A percentile compares a stretch with the other conserved stretches of the same genome.
These are phyloP conservation scores for Candida ficus DNA, from an alignment of 805 yeast genomes.

Conservation along the genomic window DNA sequence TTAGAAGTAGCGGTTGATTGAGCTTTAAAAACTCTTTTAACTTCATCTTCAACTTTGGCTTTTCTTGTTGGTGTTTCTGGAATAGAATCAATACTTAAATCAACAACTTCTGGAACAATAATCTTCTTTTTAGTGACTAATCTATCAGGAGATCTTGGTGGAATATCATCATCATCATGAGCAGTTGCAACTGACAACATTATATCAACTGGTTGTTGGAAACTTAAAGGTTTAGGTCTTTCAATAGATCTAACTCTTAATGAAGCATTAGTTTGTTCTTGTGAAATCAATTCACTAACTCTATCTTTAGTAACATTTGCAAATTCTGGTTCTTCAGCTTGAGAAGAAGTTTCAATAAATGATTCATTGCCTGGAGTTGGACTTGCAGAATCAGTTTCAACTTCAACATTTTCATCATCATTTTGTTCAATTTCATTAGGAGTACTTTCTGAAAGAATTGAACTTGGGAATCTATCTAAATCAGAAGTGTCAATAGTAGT, in stretches of 20 bases:
- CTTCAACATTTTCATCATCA: not conserved
- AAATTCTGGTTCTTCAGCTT: too few relatives aligned
- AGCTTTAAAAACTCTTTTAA: constrained; percentile 11
- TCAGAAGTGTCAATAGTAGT: constrained; percentile 11
- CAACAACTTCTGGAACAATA: not conserved
- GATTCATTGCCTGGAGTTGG: not conserved
- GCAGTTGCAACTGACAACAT: too few relatives aligned
- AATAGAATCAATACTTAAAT: not conserved
- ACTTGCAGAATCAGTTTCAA: not conserved
- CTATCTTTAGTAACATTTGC: too few relatives aligned
- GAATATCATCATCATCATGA: constrained; percentile 4
- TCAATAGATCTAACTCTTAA: constrained; percentile 3
- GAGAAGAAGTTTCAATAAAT: not conserved
- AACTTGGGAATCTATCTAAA: constrained; percentile 13
- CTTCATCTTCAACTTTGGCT: constrained; percentile 17
- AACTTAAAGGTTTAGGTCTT: not conserved
- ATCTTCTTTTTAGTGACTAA: not conserved
- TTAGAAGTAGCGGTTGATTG: not conserved
- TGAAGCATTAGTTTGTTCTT: not conserved
- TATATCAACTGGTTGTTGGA: not conserved
- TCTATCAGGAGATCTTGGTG: constrained; percentile 6
- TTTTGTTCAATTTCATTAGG: constrained; percentile 6
- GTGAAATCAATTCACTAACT: too few relatives aligned
- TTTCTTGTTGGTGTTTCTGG: not conserved
- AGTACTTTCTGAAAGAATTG: constrained; percentile 17